Evolutionary conservation across 2,329 filamentous ascomycete species (phyloP), one percentile per base, ranked within the genome.

Genomic region (Pseudogymnoascus sp.): DNA sequence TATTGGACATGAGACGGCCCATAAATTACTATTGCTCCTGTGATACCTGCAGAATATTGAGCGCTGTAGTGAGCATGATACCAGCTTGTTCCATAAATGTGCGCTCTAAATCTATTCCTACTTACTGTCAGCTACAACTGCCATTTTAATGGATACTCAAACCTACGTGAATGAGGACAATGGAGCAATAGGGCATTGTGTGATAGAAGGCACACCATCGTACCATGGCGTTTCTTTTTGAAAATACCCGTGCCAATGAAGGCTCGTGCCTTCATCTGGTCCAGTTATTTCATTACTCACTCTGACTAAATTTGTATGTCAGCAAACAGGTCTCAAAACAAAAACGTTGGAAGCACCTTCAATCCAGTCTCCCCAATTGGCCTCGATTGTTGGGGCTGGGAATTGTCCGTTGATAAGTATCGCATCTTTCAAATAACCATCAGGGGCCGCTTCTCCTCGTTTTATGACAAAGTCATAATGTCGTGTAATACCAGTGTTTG

Each of bases 101-200:
- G 64, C 6, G 71, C 71, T 37, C 66, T 63, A 65, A 73, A 73
- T 3, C 60, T 63, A 56, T 74, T 73, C 8, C 68, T 72, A 59
- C 1, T 72, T 71, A 11, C 67, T 67, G 13, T 63, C 29, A 14
- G 50, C 8, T 33, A 19, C n/a, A 33, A 29, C 10, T 56, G 29
- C 6, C 16, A 56, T 33, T 13, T 4, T 33, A 33, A 21, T 35
- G 16, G 16, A 10, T 21, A 21, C 33, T 19, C 5, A 56, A 56
- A 33, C 50, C 11, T 56, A 56, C 50, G 50, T 56, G 29, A 56
- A 56, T 33, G 29, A 21, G 10, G 50, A 33, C 10, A 67, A 81
- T 0, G 82, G 81, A 0, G 82, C 76, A 65, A 90, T 84, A 2
- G 88, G 87, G 66, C 88, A 91, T 72, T 91, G 86, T 4, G 78